A percentile compares a stretch with the other conserved stretches of the same genome.
These are phyloP conservation scores for Drechslerella dactyloides DNA, from an alignment of 2,329 filamentous ascomycete genomes.

Conservation along the genomic window DNA sequence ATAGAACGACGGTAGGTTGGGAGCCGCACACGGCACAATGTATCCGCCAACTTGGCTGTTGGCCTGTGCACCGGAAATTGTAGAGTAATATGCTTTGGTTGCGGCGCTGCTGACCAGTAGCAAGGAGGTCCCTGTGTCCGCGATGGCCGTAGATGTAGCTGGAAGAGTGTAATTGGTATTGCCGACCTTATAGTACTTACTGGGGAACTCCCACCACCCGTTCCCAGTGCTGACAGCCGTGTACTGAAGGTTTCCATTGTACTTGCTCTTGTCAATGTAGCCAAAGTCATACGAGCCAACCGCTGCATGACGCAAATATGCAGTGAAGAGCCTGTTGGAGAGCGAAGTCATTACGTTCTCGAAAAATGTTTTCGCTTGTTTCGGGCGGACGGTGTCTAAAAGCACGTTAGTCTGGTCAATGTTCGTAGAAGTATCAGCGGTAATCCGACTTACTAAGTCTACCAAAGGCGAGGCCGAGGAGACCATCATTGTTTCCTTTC, in stretches of 20 bases:
- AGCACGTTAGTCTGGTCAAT: conserved; percentile 1
- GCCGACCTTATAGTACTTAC: conserved; percentile 66
- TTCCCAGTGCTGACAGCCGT: conserved; percentile 66
- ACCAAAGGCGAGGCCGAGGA: conserved; percentile 72
- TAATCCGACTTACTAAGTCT: conserved; percentile 62
- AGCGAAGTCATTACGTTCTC: conserved; percentile 70
- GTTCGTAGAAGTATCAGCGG: too few species aligned
- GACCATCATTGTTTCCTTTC: conserved; percentile 70
- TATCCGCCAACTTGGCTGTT: conserved; percentile 35
- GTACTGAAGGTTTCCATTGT: conserved; percentile 68
- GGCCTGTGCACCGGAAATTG: conserved; percentile 59
- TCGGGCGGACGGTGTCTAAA: conserved; percentile 65
- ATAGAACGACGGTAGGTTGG: conserved; percentile 15
- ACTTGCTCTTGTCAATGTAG: conserved; percentile 69
- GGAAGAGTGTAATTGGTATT: conserved; percentile 58
- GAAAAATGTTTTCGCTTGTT: conserved; percentile 74
- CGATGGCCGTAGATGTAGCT: conserved; percentile 61
- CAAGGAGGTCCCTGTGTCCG: conserved; percentile 69
- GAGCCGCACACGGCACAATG: conserved; percentile 24
- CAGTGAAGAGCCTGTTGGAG: conserved; percentile 72
- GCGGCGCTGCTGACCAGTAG: conserved; percentile 66
- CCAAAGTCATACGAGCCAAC: conserved; percentile 77
- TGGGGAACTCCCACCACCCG: conserved; percentile 74
- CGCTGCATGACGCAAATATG: conserved; percentile 68
- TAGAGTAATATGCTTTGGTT: conserved; percentile 62